Evolutionary conservation across 2,329 filamentous ascomycete species (phyloP), one percentile per base, ranked within the genome.

Genomic region (Thermothelomyces thermophilus): DNA sequence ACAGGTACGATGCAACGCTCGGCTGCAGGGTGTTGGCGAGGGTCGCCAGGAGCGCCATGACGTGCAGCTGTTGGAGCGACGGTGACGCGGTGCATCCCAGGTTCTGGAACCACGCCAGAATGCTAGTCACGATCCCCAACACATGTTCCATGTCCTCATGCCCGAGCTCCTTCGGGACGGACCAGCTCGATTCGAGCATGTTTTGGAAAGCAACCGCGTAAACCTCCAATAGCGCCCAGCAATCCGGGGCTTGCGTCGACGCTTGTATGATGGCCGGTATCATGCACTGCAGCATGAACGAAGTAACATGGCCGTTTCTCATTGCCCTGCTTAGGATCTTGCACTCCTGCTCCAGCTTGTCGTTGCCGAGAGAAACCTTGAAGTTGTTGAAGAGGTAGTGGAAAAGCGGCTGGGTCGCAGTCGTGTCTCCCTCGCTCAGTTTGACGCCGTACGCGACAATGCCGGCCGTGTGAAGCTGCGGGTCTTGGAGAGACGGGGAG

Each of bases 381-480:
- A 79, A 79, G 61, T 75, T 79, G 56, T 76, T 76, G 59, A 73
- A 75, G 2, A 82, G 66, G 50, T 79, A 77, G 60, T 75, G 75
- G 58, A 82, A 82, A 3, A 82, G 68, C 46, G 73, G 71, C 16
- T 73, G 69, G 5, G 64, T 63, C 3, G 72, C 73, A 26, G 68
- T 70, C 2, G 63, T 58, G 47, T 80, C 77, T 1, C 71, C 73
- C 52, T 82, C 78, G 34, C 69, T 67, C 14, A 82, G 63, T 35
- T 74, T 72, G 28, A 81, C 64, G 1, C 76, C 79, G 60, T 79
- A 82, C 2, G 76, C 74, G 14, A 77, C 59, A 58, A 82, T 76
- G 4, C 70, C 71, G 3, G 78, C 77, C 20, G 75, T 71, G 52
- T 80, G 77, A 4, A 82, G 67, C 33, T 76, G 71, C 2, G 78